Evolutionary conservation across 73 alveolate genomes (phyloP), one percentile per base, ranked within the genome.

Genomic region (Paramecium sonneborni): DNA sequence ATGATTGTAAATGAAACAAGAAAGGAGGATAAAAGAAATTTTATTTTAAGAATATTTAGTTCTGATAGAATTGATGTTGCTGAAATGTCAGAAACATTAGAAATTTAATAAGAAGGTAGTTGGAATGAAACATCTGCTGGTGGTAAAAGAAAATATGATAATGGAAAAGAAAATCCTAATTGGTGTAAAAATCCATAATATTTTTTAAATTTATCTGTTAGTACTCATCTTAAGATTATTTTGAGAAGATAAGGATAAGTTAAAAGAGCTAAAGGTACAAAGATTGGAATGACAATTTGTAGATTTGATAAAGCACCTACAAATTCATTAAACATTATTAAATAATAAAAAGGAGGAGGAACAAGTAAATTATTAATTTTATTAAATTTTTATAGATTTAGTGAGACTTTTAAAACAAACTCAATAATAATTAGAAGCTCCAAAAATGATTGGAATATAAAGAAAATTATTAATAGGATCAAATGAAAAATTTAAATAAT

Each of bases 131-230:
- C 82, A 35, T 94, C 97, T 37, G 97, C 99, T 56, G 99, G 99
- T 56, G 99, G 99, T 24, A 94, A 92, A 56, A 74, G 98, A 57
- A 94, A 88, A 18, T 38, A 79, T 10, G 96, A 95, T 57, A 92
- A 44, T 43, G 98, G 98, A 3, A 69, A 79, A 21, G 97, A 95
- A 28, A 96, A 96, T 93, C 94, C 98, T 24, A 56, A 85, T 55
- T 96, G 99, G 97, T 96, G 99, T 57, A 94, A 96, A 55, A 96
- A 96, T 79, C 99, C 99, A 34, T 92, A 96, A 72, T 96, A 95
- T 72, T 96, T 96, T 95, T 79, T 96, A 38, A 95, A 96, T 70
- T 86, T 96, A 32, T 76, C 92, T n/a, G 85, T 95, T 79, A 95
- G 96, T 10, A 96, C 99, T 30, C 97, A 95, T 62, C 87, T 96